Evolutionary conservation across 116 monocot genomes (phyloP), one percentile per base, ranked within the genome.

Genomic region (Iris pallida): DNA sequence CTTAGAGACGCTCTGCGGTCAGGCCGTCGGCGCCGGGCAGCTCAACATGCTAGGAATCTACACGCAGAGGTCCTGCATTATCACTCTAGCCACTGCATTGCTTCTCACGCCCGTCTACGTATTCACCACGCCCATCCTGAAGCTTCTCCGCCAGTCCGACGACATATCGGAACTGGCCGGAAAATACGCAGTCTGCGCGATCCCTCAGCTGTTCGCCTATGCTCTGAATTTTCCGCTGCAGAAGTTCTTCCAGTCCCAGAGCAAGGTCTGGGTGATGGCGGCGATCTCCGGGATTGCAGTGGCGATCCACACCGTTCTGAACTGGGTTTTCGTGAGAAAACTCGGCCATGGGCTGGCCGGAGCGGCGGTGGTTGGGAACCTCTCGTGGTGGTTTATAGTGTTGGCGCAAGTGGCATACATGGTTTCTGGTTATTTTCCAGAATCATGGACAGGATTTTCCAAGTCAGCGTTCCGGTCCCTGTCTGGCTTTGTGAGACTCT

Each of bases 211-310:
- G 0, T 90, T 85, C 41, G 90, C 86, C 0, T 88, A 90, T 16
- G 94, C 94, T 2, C 9, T 86, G 67, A 95, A 95, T 44, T 95
- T 95, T 54, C 94, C 90, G 0, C 59, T 95, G n/a, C 94, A 95
- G 73, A 95, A 95, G 73, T 95, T 95, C 57, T 86, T 85, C 61
- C 94, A 95, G 60, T 83, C 94, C 0, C 94, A 95, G 74, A 88
- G 86, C 82, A 83, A 68, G 54, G 91, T 95, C 20, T 91, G 95
- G 95, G 85, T 82, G 64, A 80, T 91, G 78, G 75, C 91, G 2
- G 61, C 13, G n/a, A 82, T 91, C 6, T 74, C 91, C 0, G 95
- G 86, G 2, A 68, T 71, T 2, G 78, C 56, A 19, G 64, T 95
- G 8, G 86, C 57, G 0, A 41, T 88, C 20, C 95, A 95, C 61